Evolutionary conservation across 805 yeast genomes (phyloP), one percentile per base, ranked within the genome.

Genomic region (Lachancea fermentati): DNA sequence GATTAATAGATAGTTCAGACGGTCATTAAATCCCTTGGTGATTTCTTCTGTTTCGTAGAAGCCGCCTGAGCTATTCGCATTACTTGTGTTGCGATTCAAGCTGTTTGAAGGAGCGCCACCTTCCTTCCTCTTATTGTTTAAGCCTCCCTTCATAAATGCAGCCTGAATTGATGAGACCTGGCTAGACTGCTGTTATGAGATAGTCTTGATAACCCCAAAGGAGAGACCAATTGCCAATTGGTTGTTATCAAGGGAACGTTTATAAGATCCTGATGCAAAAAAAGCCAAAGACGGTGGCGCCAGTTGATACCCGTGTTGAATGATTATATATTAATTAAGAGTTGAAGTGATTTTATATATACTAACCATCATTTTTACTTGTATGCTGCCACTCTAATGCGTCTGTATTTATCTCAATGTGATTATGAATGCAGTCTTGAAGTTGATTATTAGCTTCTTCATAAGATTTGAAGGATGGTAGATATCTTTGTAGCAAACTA

Each of bases 1-100:
- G 29, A 75, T 68, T 32, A 83, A 60, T 36, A 80, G 65, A 47
- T 60, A 78, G 34, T 73, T 55, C 41, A 80, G 63, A 41, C 85
- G 69, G 49, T 81, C 85, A 48, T 72, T 68, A 71, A 75, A 68
- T 53, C 41, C 60, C 58, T 40, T 55, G 4, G 57, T 47, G 12
- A 50, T 52, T 13, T 60, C 62, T 15, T 54, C 49, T 32, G 49
- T 48, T 33, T 57, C 63, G 35, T 42, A 41, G 34, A 59, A 60
- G 7, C 37, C 35, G 18, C 41, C 46, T 4, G 28, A 12, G 16
- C 24, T 19, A 24, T 15, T 32, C 8, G 36, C 30, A 33, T 22
- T 31, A 12, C 28, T 29, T 14, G 32, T 24, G 28, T 46, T 50
- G 14, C 44, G 36, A 18, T 31, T 24, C 6, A 14, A 15, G 15